phyloP scores from a whole-genome alignment of 345 rosid genomes.

The Bretschneidera sinensis region DNA sequence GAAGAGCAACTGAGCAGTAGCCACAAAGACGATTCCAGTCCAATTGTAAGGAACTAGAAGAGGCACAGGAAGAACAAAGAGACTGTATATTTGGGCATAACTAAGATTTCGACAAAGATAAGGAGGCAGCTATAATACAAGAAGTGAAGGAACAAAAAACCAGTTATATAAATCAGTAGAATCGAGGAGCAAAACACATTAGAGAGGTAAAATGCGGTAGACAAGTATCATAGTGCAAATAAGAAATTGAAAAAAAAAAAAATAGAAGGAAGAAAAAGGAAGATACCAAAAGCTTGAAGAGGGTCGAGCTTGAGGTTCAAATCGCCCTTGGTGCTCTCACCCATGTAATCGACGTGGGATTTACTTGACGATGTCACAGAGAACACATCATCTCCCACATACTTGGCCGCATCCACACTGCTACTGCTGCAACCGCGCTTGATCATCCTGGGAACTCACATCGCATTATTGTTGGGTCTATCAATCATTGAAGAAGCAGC shows the following conservation, averaged over 20 bases:
- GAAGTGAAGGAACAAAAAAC: neutral
- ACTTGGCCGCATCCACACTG: constrained; percentile 15
- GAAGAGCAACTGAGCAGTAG: neutral
- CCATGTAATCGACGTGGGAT: constrained; percentile 76
- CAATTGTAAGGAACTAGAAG: neutral
- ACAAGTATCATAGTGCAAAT: neutral
- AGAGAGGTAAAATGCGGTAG: neutral
- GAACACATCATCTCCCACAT: constrained; percentile 47
- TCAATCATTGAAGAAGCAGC: neutral
- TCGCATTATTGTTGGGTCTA: too few species aligned
- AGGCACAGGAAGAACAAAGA: too few species aligned
- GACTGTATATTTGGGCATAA: too few species aligned
- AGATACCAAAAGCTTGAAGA: constrained; percentile 51
- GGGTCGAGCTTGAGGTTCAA: constrained; percentile 71
- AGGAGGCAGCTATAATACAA: too few species aligned
- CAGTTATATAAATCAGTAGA: neutral
- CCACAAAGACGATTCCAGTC: neutral
- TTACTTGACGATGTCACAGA: constrained; percentile 63
- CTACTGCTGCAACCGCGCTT: constrained; percentile 27
- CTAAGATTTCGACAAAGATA: too few species aligned
- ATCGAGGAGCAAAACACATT: neutral
- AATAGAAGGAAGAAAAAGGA: neutral
- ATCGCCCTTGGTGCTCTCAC: constrained; percentile 93
- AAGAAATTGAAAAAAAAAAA: neutral
- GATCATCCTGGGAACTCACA: constrained; percentile 22